Base-by-base conservation (phyloP, 2,329 filamentous ascomycete species). In the Cladosporium cucumerinum region DNA sequence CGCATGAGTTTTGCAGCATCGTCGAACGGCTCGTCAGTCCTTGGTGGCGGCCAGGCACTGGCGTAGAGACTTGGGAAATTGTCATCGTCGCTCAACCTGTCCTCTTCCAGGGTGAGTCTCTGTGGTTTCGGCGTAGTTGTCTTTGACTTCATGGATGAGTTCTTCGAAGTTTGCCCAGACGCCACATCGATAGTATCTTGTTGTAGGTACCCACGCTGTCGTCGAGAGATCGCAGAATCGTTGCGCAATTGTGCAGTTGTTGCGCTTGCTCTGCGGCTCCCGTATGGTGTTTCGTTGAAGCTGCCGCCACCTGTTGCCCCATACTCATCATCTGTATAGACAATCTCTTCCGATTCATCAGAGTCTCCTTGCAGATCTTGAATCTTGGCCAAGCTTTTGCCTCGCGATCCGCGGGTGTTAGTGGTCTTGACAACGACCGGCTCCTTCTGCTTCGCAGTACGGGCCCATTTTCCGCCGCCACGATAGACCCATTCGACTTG, bases 1-100 rank as follows among this genome's bases (percentile, higher is more conserved):
- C 78, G 76, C 34, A 81, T 70, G 7, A 81, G 72, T 43, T 76
- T 77, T 57, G 79, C 79, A 5, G 81, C 80, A 25, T 71, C 68
- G 52, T 76, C 75, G 43, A 69, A 51, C 57, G 67, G 67, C 12
- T 74, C 72, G 46, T 73, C 70, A 8, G 67, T 68, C 25, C 68
- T 65, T 16, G 63, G 32, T 25, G 67, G 61, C 5, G 67, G 65
- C 66, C 69, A 70, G 34, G 68, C 66, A 34, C 70, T 68, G 39
- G 68, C 68, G 65, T 69, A 74, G 49, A 75, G 68, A 43, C 63
- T 58, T 1, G 65, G 72, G 71, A n/a, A 75, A 60, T 66, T 63
- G 57, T 76, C 74, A 28, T 68, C 66, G 16, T 72, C 72, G 10
- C 64, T 69, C 10, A 78, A 61, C 1, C 69, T 65, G 59, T 77